These are phyloP conservation scores for Aspergillus fumigatiaffinis DNA, from an alignment of 2,329 filamentous ascomycete species.

Conservation along the genomic window DNA sequence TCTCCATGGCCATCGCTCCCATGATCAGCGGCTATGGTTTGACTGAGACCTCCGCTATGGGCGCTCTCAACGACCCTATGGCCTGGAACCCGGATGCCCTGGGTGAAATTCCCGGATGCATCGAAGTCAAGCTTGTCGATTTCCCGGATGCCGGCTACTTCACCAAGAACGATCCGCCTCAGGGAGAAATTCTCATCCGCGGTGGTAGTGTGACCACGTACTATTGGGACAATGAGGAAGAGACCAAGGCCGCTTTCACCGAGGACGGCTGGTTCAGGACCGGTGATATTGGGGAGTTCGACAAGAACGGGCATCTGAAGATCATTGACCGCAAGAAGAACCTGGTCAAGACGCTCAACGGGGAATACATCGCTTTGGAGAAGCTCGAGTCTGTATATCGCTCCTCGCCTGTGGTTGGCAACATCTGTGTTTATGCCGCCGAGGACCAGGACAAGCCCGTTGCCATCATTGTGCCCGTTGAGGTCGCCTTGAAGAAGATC, in stretches of 20 bases:
- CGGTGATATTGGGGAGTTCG: conserved; percentile 90
- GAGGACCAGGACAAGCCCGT: conserved; percentile 71
- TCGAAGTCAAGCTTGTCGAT: conserved; percentile 91
- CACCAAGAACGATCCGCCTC: conserved; percentile 68
- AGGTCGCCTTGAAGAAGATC: conserved; percentile 54
- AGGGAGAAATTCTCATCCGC: conserved; percentile 89
- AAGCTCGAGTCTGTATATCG: conserved; percentile 92
- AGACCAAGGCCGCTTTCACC: conserved; percentile 74
- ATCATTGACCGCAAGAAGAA: conserved; percentile 99
- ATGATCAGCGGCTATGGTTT: conserved; percentile 94
- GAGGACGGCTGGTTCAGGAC: conserved; percentile 95
- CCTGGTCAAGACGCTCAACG: conserved; percentile 89
- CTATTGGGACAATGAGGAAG: conserved; percentile 82
- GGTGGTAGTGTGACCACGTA: conserved; percentile 69
- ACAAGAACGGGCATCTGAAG: conserved; percentile 70
- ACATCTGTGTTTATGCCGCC: conserved; percentile 84
- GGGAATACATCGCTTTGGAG: conserved; percentile 95
- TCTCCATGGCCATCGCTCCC: conserved; percentile 86
- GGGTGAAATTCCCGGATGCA: conserved; percentile 69
- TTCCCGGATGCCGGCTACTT: conserved; percentile 85
- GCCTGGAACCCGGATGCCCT: conserved; percentile 76
- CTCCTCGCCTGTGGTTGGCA: conserved; percentile 70
- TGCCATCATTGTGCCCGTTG: conserved; percentile 68
- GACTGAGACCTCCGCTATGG: conserved; percentile 79
- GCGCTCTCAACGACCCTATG: conserved; percentile 62